Percentiles rank a stretch among this genome's conserved stretches.
Evolutionary conservation across 768 basidiomycete genomes (phyloP).

Genomic region (Coprinopsis cinerea): DNA sequence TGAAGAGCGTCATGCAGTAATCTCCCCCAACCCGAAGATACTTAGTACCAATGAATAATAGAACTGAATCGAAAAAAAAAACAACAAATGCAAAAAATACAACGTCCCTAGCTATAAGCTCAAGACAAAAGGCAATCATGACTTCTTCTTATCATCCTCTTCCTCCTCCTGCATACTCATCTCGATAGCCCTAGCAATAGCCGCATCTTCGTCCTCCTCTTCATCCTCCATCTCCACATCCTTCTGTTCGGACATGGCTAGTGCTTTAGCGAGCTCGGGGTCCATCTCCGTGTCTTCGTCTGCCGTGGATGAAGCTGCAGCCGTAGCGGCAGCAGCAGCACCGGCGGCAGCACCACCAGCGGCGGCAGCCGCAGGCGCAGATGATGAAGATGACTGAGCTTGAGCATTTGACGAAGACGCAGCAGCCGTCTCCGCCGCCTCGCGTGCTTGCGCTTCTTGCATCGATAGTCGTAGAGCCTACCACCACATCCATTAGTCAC

Average conservation of each 20-base stretch:
- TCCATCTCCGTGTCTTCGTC: constrained; percentile 55
- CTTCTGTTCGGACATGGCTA: constrained; percentile 63
- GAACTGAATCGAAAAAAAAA: background rate
- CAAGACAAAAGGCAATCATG: constrained; percentile 9
- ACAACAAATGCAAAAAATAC: constrained; percentile 1
- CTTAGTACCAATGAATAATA: too few species aligned
- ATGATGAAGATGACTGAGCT: constrained; percentile 19
- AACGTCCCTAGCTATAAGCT: background rate
- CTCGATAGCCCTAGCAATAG: constrained; percentile 84
- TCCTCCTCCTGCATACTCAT: constrained; percentile 81
- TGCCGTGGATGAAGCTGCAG: constrained; percentile 16
- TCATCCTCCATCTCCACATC: constrained; percentile 56
- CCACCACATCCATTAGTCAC: background rate
- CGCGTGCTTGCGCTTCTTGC: constrained; percentile 87
- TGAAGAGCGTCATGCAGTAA: constrained; percentile 59
- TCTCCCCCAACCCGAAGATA: background rate
- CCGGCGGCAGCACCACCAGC: too few species aligned
- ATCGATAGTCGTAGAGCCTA: constrained; percentile 96
- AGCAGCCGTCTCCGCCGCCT: constrained; percentile 45
- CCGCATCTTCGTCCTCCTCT: constrained; percentile 74
- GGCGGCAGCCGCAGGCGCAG: constrained; percentile 39
- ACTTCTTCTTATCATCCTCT: constrained; percentile 34
- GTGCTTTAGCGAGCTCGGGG: constrained; percentile 70
- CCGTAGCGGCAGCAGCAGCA: constrained; percentile 20
- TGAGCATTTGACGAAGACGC: constrained; percentile 23